Evolutionary conservation across 306 rosid genomes (phyloP).

Genomic region (Cucumis cinereus): DNA sequence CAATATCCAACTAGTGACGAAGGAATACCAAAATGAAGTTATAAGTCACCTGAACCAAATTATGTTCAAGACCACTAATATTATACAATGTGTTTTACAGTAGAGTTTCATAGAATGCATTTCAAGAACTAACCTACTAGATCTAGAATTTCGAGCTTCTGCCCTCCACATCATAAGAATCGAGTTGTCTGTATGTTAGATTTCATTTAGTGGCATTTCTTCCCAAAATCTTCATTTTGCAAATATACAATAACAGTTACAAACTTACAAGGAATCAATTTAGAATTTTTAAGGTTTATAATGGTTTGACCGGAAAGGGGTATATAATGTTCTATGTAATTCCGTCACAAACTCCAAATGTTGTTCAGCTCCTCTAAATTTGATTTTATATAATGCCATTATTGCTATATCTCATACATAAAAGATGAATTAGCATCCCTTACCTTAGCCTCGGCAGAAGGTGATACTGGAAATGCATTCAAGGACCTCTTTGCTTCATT

Average conservation of each 20-base stretch:
- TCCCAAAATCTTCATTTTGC: neutral
- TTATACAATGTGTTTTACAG: neutral
- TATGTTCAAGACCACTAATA: neutral
- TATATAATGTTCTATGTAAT: neutral
- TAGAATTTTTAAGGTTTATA: neutral
- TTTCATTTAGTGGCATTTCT: neutral
- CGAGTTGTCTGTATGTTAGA: neutral
- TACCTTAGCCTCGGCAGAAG: slow-evolving; percentile 38
- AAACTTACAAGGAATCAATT: neutral
- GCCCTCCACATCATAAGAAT: neutral
- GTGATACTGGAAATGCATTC: slow-evolving; percentile 39
- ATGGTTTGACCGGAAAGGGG: neutral
- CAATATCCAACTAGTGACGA: neutral
- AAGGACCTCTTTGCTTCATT: slow-evolving; percentile 41
- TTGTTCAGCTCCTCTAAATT: neutral
- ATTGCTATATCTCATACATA: neutral
- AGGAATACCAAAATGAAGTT: neutral
- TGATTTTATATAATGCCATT: neutral
- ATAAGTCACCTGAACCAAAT: neutral
- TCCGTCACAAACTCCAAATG: neutral
- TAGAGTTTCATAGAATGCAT: neutral
- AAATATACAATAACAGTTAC: neutral
- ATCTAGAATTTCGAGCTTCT: neutral
- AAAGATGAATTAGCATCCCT: neutral
- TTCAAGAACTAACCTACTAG: neutral